Evolutionary conservation across 495 filamentous ascomycete genomes (phyloP).

Genomic region (Terfezia claveryi): DNA sequence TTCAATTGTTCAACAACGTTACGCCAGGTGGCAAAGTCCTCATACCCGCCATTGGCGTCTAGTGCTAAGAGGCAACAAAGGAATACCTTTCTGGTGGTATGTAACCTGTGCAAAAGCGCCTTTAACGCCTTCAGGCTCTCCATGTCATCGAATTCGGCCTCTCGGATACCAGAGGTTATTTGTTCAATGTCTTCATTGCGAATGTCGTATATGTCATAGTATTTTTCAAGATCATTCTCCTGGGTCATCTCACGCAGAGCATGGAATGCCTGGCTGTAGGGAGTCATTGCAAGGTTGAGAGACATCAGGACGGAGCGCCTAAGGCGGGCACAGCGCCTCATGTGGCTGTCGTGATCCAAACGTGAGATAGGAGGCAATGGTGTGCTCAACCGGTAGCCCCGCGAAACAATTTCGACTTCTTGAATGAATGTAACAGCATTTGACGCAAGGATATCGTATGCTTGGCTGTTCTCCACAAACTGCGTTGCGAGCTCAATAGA

Average conservation of each 20-base stretch:
- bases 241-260: slow-evolving; percentile 50
- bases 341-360: slow-evolving; percentile 56
- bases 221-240: slow-evolving; percentile 63
- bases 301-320: slow-evolving; percentile 49
- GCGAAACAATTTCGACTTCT: slow-evolving; percentile 86
- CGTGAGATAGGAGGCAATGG: slow-evolving; percentile 68
- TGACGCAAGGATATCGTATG: slow-evolving; percentile 59
- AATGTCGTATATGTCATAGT: slow-evolving; percentile 81
- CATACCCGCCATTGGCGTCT: slow-evolving; percentile 60
- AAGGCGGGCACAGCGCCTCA: slow-evolving; percentile 53
- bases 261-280: slow-evolving; percentile 42
- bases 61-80: slow-evolving; percentile 71
- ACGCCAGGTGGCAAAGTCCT: slow-evolving; percentile 62
- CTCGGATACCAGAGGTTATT: slow-evolving; percentile 35
- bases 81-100: slow-evolving; percentile 58
- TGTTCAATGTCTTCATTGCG: slow-evolving; percentile 53
- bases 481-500: slow-evolving; percentile 48
- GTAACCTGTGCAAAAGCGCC: slow-evolving; percentile 53
- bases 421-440: slow-evolving; percentile 73
- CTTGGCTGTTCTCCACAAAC: slow-evolving; percentile 56
- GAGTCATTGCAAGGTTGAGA: slow-evolving; percentile 44
- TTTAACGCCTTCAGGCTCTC: slow-evolving; percentile 66
- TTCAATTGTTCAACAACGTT: slow-evolving; percentile 55
- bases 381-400: slow-evolving; percentile 81
- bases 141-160: slow-evolving; percentile 42